A percentile compares a stretch with the other conserved stretches of the same genome.
Conservation (phyloP, 2,329 filamentous ascomycete species). For the Escovopsis sp. region DNA sequence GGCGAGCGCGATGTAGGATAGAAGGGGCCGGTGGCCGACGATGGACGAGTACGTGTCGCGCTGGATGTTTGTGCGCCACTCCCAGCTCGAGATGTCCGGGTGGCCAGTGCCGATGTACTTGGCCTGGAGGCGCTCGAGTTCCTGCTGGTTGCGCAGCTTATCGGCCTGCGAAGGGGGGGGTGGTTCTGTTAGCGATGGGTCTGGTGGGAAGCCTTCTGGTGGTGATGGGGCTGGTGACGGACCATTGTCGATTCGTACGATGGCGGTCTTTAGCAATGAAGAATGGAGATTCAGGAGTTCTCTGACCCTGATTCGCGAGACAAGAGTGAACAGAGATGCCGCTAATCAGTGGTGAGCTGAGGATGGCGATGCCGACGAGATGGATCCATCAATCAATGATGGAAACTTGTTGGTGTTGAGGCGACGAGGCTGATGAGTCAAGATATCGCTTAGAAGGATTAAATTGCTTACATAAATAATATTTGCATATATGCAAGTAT, state of each 20-base stretch:
- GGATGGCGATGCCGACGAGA: no score
- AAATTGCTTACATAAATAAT: no score
- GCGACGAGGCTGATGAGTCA: no score
- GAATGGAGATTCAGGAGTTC: no score
- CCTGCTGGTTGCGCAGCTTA: slow-evolving; percentile 93
- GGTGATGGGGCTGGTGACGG: neutral
- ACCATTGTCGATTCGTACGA: slow-evolving; percentile 15
- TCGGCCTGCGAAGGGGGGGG: slow-evolving; percentile 50
- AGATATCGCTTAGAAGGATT: no score
- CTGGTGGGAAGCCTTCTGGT: neutral
- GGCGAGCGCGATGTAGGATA: slow-evolving; percentile 80
- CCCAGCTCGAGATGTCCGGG: slow-evolving; percentile 92
- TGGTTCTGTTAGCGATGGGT: neutral
- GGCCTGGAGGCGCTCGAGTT: slow-evolving; percentile 90
- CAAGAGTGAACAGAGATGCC: no score
- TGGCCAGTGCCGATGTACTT: slow-evolving; percentile 94
- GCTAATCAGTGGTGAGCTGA: no score
- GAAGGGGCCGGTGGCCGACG: slow-evolving; percentile 73
- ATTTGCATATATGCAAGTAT: no score
- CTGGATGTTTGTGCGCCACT: slow-evolving; percentile 92
- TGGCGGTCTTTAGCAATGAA: no score
- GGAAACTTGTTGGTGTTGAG: no score
- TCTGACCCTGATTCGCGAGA: no score
- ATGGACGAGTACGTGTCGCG: slow-evolving; percentile 86
- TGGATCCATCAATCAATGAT: no score